A percentile compares a stretch with the other conserved stretches of the same genome.
These are phyloP conservation scores for Kwoniella botswanensis DNA, from an alignment of 768 basidiomycete species.

Conservation along the genomic window DNA sequence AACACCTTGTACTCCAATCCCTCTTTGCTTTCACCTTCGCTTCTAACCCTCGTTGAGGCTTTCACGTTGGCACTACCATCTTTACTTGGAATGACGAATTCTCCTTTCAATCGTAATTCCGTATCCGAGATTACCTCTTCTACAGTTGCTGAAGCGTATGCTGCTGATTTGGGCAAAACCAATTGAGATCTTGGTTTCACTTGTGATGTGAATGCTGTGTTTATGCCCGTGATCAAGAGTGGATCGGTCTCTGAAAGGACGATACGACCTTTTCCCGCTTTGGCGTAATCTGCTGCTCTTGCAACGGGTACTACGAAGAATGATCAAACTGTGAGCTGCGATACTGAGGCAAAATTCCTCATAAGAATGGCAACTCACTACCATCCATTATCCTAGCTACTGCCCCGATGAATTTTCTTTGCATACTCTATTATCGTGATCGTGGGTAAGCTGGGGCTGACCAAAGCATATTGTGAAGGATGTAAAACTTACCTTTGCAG, in stretches of 20 bases:
- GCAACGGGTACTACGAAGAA: slow-evolving; percentile 77
- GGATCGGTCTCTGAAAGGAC: slow-evolving; percentile 76
- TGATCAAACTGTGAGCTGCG: not conserved
- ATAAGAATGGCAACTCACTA: slow-evolving; percentile 65
- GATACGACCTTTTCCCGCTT: slow-evolving; percentile 73
- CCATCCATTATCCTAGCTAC: slow-evolving; percentile 82
- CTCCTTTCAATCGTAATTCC: slow-evolving; percentile 62
- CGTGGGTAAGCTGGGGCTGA: not conserved
- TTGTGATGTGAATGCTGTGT: slow-evolving; percentile 77
- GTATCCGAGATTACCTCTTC: slow-evolving; percentile 88
- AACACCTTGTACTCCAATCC: slow-evolving; percentile 82
- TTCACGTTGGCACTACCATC: slow-evolving; percentile 56
- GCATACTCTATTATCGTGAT: slow-evolving; percentile 67
- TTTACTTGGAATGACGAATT: slow-evolving; percentile 53
- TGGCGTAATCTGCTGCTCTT: slow-evolving; percentile 85
- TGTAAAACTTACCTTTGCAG: slow-evolving; percentile 65
- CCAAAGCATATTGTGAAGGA: too few relatives aligned
- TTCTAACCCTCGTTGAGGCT: slow-evolving; percentile 46
- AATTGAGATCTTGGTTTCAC: slow-evolving; percentile 60
- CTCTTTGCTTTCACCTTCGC: slow-evolving; percentile 52
- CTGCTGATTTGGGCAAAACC: slow-evolving; percentile 78
- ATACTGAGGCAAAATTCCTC: too few relatives aligned
- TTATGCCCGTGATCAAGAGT: slow-evolving; percentile 78
- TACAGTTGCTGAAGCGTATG: slow-evolving; percentile 79
- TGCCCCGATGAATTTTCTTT: slow-evolving; percentile 75